These are phyloP conservation scores for Phycomyces blakesleeanus DNA, from an alignment of 192 early-diverging fungal genomes.

Conservation along the genomic window DNA sequence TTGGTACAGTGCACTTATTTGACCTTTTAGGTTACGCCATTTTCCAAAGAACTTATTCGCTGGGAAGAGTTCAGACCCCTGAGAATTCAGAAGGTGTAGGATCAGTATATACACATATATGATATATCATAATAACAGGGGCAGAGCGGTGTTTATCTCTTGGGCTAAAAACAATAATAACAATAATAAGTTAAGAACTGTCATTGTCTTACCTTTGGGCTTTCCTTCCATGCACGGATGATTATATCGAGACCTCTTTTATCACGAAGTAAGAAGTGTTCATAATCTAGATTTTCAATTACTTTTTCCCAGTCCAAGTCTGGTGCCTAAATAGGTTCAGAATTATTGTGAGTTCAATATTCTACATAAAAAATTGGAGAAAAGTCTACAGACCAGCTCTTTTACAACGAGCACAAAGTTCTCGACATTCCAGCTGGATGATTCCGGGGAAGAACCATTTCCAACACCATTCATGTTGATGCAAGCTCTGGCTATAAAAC, in stretches of 20 bases:
- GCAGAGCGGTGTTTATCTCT: too few species aligned
- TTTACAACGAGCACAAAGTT: constrained; percentile 49
- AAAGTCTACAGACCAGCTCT: constrained; percentile 46
- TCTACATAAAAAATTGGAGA: background rate
- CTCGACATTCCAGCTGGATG: constrained; percentile 60
- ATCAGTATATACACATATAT: background rate
- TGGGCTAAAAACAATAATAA: background rate
- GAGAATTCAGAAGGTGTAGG: background rate
- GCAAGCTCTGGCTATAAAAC: constrained; percentile 59
- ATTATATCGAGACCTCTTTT: constrained; percentile 57
- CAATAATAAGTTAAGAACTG: background rate
- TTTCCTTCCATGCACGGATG: constrained; percentile 52
- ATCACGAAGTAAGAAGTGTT: constrained; percentile 56
- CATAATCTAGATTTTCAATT: constrained; percentile 58
- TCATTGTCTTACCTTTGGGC: constrained; percentile 10
- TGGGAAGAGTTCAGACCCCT: constrained; percentile 66
- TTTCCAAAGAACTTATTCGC: constrained; percentile 63
- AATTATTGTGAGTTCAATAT: constrained; percentile 3
- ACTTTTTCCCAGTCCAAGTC: constrained; percentile 61
- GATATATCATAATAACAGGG: background rate
- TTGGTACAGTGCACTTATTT: constrained; percentile 66
- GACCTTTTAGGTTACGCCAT: constrained; percentile 69
- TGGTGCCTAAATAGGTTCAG: constrained; percentile 42
- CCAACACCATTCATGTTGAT: constrained; percentile 37
- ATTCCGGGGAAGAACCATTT: constrained; percentile 27